phyloP scores from a whole-genome alignment of 2,329 filamentous ascomycete genomes.

The Arthrobotrys entomopaga region DNA sequence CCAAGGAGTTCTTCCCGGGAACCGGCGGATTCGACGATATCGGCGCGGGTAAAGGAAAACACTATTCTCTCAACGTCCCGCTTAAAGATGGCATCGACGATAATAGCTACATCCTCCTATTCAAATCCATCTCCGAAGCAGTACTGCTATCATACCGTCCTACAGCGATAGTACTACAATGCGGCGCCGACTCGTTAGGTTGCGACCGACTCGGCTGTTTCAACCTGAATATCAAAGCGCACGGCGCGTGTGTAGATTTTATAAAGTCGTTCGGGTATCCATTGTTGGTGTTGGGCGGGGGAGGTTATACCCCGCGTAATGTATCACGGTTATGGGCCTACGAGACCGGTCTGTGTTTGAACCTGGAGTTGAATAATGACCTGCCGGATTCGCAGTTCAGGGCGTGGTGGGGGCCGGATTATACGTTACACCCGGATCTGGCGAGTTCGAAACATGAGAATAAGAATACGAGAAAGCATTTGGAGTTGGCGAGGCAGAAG shows the following conservation, averaged over 20 bases:
- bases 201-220: constrained; percentile 76
- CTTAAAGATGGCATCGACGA: constrained; percentile 76
- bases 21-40: constrained; percentile 76
- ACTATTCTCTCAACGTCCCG: constrained; percentile 76
- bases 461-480: constrained; percentile 78
- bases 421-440: constrained; percentile 87
- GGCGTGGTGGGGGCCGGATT: constrained; percentile 86
- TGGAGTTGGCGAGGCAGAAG: constrained; percentile 78
- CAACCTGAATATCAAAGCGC: constrained; percentile 76
- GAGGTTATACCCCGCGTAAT: constrained; percentile 76
- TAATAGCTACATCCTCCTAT: constrained; percentile 73
- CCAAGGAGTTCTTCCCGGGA: constrained; percentile 73
- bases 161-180: constrained; percentile 75
- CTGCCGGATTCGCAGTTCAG: constrained; percentile 82
- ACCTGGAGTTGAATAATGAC: constrained; percentile 74
- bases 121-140: constrained; percentile 74
- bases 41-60: constrained; percentile 73
- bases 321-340: constrained; percentile 75
- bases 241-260: constrained; percentile 76
- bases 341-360: constrained; percentile 69
- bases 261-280: constrained; percentile 75
- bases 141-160: constrained; percentile 77
- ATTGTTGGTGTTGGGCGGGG: constrained; percentile 73
- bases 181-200: constrained; percentile 74
- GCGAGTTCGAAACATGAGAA: constrained; percentile 81